A percentile compares a stretch with the other conserved stretches of the same genome.
These are phyloP conservation scores for Dactylellina haptotyla DNA, from an alignment of 2,329 filamentous ascomycete species.

Conservation along the genomic window DNA sequence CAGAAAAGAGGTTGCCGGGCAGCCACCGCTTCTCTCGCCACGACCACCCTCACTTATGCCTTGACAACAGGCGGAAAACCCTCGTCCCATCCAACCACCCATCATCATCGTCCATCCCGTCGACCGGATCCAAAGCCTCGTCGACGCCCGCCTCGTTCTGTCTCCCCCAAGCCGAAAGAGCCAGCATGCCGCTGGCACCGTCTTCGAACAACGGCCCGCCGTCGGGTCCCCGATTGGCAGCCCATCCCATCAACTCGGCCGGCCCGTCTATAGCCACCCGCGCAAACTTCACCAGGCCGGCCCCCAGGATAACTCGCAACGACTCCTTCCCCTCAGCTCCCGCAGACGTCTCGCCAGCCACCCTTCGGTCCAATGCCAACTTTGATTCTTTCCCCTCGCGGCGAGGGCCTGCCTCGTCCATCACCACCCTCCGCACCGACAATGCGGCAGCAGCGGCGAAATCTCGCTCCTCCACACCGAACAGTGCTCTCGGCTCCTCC, in stretches of 20 bases:
- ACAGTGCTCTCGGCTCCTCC: constrained; percentile 58
- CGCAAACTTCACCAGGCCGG: constrained; percentile 22
- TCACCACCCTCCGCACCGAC: constrained; percentile 57
- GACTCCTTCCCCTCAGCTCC: constrained; percentile 38
- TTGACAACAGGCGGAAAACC: no score
- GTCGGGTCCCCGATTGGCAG: constrained; percentile 43
- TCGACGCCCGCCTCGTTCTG: constrained; percentile 8
- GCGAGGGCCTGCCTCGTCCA: constrained; percentile 5
- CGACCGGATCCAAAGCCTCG: constrained; percentile 25
- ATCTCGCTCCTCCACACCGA: constrained; percentile 59
- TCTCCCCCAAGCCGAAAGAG: neutral
- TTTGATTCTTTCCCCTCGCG: constrained; percentile 28
- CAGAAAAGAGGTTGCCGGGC: no score
- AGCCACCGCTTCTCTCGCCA: no score
- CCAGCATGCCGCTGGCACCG: constrained; percentile 45
- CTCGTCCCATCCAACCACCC: no score
- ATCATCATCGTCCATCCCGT: neutral
- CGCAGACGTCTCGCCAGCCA: constrained; percentile 17
- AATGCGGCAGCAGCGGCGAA: constrained; percentile 57
- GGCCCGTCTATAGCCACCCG: constrained; percentile 18
- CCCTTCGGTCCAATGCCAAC: neutral
- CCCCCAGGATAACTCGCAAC: constrained; percentile 35
- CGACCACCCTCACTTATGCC: no score
- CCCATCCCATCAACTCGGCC: constrained; percentile 22
- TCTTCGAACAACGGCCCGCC: constrained; percentile 25